A percentile compares a stretch with the other conserved stretches of the same genome.
These are phyloP conservation scores for Psilocybe cyanescens DNA, from an alignment of 768 basidiomycete species.

Conservation along the genomic window DNA sequence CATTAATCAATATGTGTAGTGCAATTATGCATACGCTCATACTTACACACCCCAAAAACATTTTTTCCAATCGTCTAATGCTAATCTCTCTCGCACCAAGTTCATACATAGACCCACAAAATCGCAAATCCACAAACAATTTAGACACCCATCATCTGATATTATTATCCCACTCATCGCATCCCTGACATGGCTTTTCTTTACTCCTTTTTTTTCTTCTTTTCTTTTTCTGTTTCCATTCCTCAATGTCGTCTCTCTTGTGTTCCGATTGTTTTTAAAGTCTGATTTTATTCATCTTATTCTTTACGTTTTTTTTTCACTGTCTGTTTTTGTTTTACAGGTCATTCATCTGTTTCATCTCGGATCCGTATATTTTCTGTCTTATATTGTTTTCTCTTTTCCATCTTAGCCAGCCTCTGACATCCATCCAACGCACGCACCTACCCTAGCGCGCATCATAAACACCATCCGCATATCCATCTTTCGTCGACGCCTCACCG, in stretches of 20 bases:
- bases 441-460: not conserved
- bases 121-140: not conserved
- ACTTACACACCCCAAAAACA: slow-evolving; percentile 4
- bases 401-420: not conserved
- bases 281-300: not conserved
- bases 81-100: not conserved
- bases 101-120: not conserved
- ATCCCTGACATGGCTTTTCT: no score
- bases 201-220: not conserved
- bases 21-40: not conserved
- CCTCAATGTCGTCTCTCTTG: not conserved
- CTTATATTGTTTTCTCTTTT: not conserved
- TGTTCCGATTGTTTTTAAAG: no score
- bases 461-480: no score
- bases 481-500: no score
- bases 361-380: not conserved
- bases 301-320: not conserved
- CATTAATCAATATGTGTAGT: not conserved
- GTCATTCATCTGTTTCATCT: not conserved
- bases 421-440: not conserved
- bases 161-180: not conserved
- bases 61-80: not conserved
- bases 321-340: not conserved
- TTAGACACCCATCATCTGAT: not conserved
- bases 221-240: not conserved